Evolutionary conservation across 306 rosid genomes (phyloP).

Genomic region (Chamaecrista fasciculata): DNA sequence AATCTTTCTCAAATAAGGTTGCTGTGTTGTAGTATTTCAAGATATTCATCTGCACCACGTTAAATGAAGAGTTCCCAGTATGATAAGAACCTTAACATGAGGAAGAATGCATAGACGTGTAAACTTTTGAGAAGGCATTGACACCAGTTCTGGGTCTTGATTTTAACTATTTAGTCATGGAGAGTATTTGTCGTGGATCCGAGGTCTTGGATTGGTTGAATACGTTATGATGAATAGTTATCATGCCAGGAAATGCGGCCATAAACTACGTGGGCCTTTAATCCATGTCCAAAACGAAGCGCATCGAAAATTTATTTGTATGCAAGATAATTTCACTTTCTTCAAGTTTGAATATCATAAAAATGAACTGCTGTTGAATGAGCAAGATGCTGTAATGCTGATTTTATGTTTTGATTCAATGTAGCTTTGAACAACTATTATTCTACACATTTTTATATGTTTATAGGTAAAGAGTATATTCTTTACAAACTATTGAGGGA

Average conservation of each 20-base stretch:
- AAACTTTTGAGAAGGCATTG: background rate
- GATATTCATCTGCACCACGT: background rate
- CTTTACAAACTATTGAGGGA: background rate
- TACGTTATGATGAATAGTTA: background rate
- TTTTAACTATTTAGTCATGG: background rate
- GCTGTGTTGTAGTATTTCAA: background rate
- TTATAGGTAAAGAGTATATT: background rate
- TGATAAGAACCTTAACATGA: background rate
- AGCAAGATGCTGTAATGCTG: background rate
- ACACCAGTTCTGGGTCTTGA: background rate
- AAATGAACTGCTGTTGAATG: background rate
- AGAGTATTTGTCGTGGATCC: background rate
- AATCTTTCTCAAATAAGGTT: background rate
- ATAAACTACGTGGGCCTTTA: background rate
- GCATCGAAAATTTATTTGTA: background rate
- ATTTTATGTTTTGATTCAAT: background rate
- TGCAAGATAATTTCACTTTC: background rate
- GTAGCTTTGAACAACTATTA: background rate
- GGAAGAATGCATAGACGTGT: background rate
- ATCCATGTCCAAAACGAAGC: background rate
- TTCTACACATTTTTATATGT: background rate
- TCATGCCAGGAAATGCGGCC: background rate
- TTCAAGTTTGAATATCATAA: background rate
- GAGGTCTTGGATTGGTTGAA: background rate
- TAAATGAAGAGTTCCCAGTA: background rate